Evolutionary conservation across 495 filamentous ascomycete genomes (phyloP), one percentile per base, ranked within the genome.

Genomic region (Xylaria nigripes): DNA sequence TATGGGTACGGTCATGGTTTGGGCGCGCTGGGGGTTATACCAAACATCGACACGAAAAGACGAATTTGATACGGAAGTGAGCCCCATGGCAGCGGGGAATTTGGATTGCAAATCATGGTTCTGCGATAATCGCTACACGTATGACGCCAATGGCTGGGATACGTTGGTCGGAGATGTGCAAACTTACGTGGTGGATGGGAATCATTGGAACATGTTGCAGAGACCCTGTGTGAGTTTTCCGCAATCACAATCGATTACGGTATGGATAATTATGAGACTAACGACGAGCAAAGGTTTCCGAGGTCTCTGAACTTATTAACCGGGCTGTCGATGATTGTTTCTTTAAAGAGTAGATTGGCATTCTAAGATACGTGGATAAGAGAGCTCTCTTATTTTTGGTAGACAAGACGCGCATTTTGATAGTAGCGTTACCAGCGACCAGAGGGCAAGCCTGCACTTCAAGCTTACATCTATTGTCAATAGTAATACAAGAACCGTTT

Each of bases 1-100:
- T 23, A 77, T 81, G 1, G 76, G 77, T 23, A 82, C 80, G 2
- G 76, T 75, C 60, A 65, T 81, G 44, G 77, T 87, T 54, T 88
- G 83, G 83, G 80, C 78, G 22, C 75, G 76, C 57, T 83, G 86
- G 48, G 85, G 85, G 42, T 78, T 86, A 1, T 81, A 80, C 64
- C 72, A 75, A 34, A 75, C 79, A 0, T 71, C 64, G 29, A 80
- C 80, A 59, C 76, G 77, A 18, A 70, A 76, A 41, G 75, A 76
- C n/a, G 76, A 78, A 23, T 78, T 78, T 15, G 69, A 69, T 12
- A 61, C 68, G 16, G 71, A 78, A 57, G 72, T 80, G 54, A 71
- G 86, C 72, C 82, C 83, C 68, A 62, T 72, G 52, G 42, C 40
- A 6, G 55, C 49, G 15, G 55, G 27, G 7, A 52, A 48, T 13